Conservation (phyloP, 1,284 basidiomycete genomes). For the Heterobasidion annosum region DNA sequence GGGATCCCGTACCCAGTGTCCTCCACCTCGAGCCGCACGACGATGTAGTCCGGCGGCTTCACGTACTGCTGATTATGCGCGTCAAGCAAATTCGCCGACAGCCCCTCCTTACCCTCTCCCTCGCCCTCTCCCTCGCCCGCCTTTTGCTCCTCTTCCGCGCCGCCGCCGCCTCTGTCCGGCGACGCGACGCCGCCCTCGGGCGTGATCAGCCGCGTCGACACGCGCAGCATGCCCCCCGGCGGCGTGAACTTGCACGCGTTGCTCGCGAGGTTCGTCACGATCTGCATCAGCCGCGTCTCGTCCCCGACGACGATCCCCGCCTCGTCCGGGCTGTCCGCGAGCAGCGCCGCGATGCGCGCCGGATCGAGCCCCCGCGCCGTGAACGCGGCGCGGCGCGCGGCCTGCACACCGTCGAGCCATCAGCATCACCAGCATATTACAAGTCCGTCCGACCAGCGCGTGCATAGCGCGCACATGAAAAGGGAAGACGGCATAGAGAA, state of each 20-base stretch:
- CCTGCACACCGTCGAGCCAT: slow-evolving; percentile 19
- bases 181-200: slow-evolving; percentile 17
- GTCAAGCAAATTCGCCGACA: slow-evolving; percentile 38
- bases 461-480: background rate
- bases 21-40: slow-evolving; percentile 73
- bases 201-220: slow-evolving; percentile 51
- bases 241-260: slow-evolving; percentile 80
- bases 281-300: slow-evolving; percentile 73
- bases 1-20: slow-evolving; percentile 79
- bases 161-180: background rate
- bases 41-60: slow-evolving; percentile 44
- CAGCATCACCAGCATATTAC: no score
- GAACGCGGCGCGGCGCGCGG: slow-evolving; percentile 46
- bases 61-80: slow-evolving; percentile 38
- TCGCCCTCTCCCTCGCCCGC: background rate
- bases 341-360: slow-evolving; percentile 28
- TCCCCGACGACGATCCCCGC: slow-evolving; percentile 70
- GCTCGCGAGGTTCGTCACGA: slow-evolving; percentile 70
- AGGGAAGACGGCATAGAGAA: background rate
- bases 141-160: background rate
- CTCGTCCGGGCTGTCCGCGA: slow-evolving; percentile 35
- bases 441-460: background rate
- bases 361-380: slow-evolving; percentile 43
- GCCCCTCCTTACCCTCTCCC: background rate
- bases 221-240: slow-evolving; percentile 54